Percentiles rank a stretch among this genome's conserved stretches.
Evolutionary conservation across 306 rosid genomes (phyloP).

Genomic region (Luffa acutangula): DNA sequence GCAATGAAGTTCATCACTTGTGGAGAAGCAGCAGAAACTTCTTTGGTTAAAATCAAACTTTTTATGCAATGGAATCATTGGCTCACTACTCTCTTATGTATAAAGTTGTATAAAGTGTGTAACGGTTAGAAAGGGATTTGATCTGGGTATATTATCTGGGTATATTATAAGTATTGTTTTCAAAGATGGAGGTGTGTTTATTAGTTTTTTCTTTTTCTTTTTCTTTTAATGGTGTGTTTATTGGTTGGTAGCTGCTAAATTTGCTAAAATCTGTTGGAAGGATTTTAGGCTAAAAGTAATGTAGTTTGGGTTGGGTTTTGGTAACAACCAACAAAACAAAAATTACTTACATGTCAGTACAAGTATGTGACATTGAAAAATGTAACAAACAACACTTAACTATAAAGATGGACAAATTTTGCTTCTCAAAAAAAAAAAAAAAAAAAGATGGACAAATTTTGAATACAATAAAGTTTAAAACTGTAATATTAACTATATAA

Average conservation of each 20-base stretch:
- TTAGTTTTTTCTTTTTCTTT: not conserved
- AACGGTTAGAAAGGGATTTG: not conserved
- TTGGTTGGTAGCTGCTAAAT: not conserved
- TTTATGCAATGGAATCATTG: not conserved
- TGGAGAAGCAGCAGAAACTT: not conserved
- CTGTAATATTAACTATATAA: too few relatives aligned
- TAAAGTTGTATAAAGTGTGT: not conserved
- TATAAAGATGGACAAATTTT: too few relatives aligned
- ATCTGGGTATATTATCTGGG: not conserved
- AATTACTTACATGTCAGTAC: too few relatives aligned
- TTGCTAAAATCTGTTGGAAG: not conserved
- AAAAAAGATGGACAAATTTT: too few relatives aligned
- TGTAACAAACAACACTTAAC: too few relatives aligned
- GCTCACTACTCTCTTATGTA: not conserved
- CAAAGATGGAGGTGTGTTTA: not conserved
- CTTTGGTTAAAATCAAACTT: not conserved
- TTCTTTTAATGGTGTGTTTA: not conserved
- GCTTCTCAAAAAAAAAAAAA: too few relatives aligned
- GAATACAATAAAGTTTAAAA: too few relatives aligned
- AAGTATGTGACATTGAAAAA: too few relatives aligned
- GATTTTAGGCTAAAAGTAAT: not conserved
- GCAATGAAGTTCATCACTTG: conserved; percentile 1
- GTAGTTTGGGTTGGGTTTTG: too few relatives aligned
- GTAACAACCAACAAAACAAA: too few relatives aligned
- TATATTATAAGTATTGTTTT: not conserved